Percentiles rank a stretch among this genome's conserved stretches.
These are phyloP conservation scores for Triticum aestivum DNA, from an alignment of 176 grass and related monocot species.

Conservation along the genomic window DNA sequence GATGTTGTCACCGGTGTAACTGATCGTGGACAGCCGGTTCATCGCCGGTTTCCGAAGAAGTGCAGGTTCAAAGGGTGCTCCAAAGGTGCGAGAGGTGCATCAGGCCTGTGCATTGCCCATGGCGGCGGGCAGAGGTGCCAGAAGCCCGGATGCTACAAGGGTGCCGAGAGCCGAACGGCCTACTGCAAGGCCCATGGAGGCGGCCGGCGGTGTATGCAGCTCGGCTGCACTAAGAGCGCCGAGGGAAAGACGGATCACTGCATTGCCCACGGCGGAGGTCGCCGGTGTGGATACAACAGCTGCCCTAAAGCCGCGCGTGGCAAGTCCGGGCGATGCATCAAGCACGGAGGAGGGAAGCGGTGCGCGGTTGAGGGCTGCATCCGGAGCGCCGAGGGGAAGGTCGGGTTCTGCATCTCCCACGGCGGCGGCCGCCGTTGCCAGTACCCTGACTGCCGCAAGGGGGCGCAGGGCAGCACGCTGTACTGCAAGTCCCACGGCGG, in stretches of 20 bases:
- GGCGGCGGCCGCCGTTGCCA: slow-evolving; percentile 75
- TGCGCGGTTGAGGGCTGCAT: slow-evolving; percentile 57
- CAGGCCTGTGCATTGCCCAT: slow-evolving; percentile 68
- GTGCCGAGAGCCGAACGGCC: slow-evolving; percentile 62
- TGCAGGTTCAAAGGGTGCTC: slow-evolving; percentile 79
- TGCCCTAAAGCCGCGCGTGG: slow-evolving; percentile 70
- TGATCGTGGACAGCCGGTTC: slow-evolving; percentile 2
- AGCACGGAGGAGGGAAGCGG: slow-evolving; percentile 78
- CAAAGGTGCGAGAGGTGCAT: slow-evolving; percentile 64
- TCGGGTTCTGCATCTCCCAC: slow-evolving; percentile 77
- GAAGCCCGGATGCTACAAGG: slow-evolving; percentile 74
- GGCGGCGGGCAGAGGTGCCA: slow-evolving; percentile 78
- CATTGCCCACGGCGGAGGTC: slow-evolving; percentile 77
- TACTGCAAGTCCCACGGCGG: slow-evolving; percentile 82
- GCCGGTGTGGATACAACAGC: slow-evolving; percentile 44
- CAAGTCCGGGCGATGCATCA: slow-evolving; percentile 75
- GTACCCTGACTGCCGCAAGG: slow-evolving; percentile 61
- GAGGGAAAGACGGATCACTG: slow-evolving; percentile 80
- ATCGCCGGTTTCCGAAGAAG: slow-evolving; percentile 58
- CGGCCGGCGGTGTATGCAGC: slow-evolving; percentile 57
- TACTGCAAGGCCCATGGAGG: slow-evolving; percentile 85
- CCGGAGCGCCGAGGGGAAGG: slow-evolving; percentile 59
- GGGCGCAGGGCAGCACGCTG: slow-evolving; percentile 72
- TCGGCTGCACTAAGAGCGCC: slow-evolving; percentile 80
- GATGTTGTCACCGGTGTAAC: slow-evolving; percentile 22